Evolutionary conservation across 2,329 filamentous ascomycete genomes (phyloP).

Genomic region (Amauroascus niger): DNA sequence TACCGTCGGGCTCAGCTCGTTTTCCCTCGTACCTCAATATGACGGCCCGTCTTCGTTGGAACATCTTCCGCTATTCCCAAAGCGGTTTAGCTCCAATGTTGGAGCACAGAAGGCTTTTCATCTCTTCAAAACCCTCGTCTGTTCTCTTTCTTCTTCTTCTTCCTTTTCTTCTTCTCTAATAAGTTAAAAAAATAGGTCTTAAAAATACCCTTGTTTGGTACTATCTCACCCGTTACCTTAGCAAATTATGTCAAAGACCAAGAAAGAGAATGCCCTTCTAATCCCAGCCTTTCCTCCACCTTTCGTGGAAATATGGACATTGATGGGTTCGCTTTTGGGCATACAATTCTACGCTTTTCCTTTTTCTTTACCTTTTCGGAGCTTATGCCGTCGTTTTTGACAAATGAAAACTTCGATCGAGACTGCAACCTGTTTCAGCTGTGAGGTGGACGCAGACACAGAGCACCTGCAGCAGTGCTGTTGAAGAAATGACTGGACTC

Average conservation of each 20-base stretch:
- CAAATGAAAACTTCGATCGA: neutral
- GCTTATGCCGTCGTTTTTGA: neutral
- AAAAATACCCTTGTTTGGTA: slow-evolving; percentile 37
- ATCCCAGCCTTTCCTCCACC: slow-evolving; percentile 27
- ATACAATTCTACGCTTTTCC: slow-evolving; percentile 23
- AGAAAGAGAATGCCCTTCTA: slow-evolving; percentile 39
- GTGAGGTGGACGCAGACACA: too few species aligned
- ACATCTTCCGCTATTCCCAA: too few species aligned
- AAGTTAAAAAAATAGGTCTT: slow-evolving; percentile 29
- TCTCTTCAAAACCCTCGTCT: neutral
- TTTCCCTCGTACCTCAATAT: too few species aligned
- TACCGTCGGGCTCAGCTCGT: too few species aligned
- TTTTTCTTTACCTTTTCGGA: neutral
- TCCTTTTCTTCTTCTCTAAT: slow-evolving; percentile 22
- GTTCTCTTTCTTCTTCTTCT: slow-evolving; percentile 13
- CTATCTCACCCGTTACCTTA: slow-evolving; percentile 27
- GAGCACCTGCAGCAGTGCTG: too few species aligned
- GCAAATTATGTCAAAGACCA: slow-evolving; percentile 37
- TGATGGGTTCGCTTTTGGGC: slow-evolving; percentile 39
- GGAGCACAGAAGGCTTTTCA: neutral
- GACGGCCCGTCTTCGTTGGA: too few species aligned
- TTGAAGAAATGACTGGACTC: too few species aligned
- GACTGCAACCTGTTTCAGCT: neutral
- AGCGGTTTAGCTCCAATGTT: neutral
- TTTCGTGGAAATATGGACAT: slow-evolving; percentile 22